Evolutionary conservation across 768 basidiomycete species (phyloP).

Genomic region (Psilocybe cyanescens): DNA sequence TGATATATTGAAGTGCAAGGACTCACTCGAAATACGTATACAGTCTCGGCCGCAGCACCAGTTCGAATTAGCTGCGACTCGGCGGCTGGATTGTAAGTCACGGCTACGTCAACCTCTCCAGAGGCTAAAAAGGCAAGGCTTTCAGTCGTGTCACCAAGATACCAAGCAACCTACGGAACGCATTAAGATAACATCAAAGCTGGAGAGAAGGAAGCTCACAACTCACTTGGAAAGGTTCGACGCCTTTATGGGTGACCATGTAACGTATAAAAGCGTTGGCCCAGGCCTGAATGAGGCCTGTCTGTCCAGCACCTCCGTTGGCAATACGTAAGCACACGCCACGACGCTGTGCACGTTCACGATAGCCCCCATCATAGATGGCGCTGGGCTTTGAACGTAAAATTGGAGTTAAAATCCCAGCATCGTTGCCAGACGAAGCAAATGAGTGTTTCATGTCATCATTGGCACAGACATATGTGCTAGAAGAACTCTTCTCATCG

Average conservation of each 20-base stretch:
- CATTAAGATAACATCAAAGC: neutral
- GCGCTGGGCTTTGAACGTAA: slow-evolving; percentile 19
- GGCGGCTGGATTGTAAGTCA: slow-evolving; percentile 58
- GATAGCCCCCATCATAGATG: slow-evolving; percentile 45
- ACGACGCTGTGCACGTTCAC: slow-evolving; percentile 23
- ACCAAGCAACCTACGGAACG: slow-evolving; percentile 52
- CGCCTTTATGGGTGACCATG: slow-evolving; percentile 30
- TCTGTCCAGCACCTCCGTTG: slow-evolving; percentile 56
- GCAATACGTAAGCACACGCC: slow-evolving; percentile 47
- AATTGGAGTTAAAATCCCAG: neutral
- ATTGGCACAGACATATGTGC: too few species aligned
- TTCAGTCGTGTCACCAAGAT: slow-evolving; percentile 58
- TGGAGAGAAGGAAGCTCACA: neutral
- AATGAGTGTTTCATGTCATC: neutral
- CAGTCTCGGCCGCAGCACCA: slow-evolving; percentile 34
- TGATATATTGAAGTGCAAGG: neutral
- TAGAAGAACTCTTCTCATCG: neutral
- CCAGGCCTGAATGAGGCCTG: slow-evolving; percentile 50
- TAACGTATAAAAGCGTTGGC: slow-evolving; percentile 50
- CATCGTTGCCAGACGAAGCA: neutral
- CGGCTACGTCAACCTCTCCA: slow-evolving; percentile 49
- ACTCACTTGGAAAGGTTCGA: slow-evolving; percentile 36
- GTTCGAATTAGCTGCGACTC: slow-evolving; percentile 39
- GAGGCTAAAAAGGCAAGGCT: slow-evolving; percentile 45
- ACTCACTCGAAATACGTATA: slow-evolving; percentile 51